Evolutionary conservation across 495 filamentous ascomycete species (phyloP), one percentile per base, ranked within the genome.

Genomic region (Trichoderma erinaceum): DNA sequence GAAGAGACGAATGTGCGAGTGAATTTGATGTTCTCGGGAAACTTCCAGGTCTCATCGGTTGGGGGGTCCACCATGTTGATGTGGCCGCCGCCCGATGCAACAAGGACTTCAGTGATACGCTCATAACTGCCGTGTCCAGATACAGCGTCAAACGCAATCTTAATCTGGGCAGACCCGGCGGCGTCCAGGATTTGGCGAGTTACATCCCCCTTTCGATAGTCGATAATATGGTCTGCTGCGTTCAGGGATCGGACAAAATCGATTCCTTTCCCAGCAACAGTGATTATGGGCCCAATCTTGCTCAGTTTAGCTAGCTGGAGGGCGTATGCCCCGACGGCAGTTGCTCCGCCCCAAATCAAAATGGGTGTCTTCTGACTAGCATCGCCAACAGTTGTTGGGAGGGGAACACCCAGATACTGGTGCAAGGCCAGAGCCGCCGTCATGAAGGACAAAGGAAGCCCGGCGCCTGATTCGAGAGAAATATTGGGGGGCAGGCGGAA

Each of bases 381-480:
- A 2, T 69, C 48, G 63, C 71, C 11, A 41, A 41, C 27, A 25
- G 41, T n/a, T 1, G 69, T 68, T 13, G 75, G 76, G 25, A 68
- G 44, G 0, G 73, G 76, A 25, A 79, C 69, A 10, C 65, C 56
- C 21, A 76, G 73, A 50, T 70, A 66, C 35, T 74, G 71, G 68
- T 78, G 80, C 0, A 82, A 69, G 3, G 71, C 77, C 21, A 80
- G n/a, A 16, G 75, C 76, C 5, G 81, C 80, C 1, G 78, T 82
- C 65, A 80, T 68, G 16, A 76, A 73, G 4, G 81, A 79, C 7
- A 78, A 69, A 0, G 81, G 80, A 29, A 83, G 70, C 2, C 78
- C 78, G 0, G 79, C 75, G 27, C 74, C 78, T 41, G 80, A 77
- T n/a, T 84, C 80, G 64, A 79, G 82, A 27, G 71, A 75, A 18